These are phyloP conservation scores for Coemansia sp. DNA, from an alignment of 192 early-diverging fungal genomes.

Conservation along the genomic window DNA sequence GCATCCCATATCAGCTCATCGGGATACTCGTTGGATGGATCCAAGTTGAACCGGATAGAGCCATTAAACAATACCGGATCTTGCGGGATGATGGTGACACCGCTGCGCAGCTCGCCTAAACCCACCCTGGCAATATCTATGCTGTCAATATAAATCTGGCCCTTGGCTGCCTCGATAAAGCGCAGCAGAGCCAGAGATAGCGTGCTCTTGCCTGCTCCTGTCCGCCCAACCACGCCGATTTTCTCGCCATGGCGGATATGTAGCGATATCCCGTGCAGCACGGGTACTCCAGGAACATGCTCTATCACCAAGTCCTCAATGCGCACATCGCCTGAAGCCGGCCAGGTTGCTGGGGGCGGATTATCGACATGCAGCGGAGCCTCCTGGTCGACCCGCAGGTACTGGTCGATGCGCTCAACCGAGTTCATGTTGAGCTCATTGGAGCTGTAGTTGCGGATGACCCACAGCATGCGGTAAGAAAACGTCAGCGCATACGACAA, in stretches of 20 bases:
- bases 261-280: conserved; percentile 78
- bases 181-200: conserved; percentile 73
- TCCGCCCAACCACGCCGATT: conserved; percentile 89
- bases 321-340: conserved; percentile 57
- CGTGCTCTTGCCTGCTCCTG: conserved; percentile 80
- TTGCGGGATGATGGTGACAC: conserved; percentile 89
- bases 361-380: conserved; percentile 27
- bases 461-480: conserved; percentile 76
- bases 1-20: conserved; percentile 77
- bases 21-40: conserved; percentile 76
- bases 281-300: conserved; percentile 75
- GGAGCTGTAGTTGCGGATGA: conserved; percentile 73
- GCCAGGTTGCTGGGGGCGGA: conserved; percentile 38
- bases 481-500: conserved; percentile 85
- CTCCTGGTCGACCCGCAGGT: conserved; percentile 82
- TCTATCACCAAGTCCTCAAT: conserved; percentile 67
- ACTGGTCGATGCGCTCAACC: conserved; percentile 86
- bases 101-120: conserved; percentile 73
- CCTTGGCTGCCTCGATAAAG: conserved; percentile 70
- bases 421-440: conserved; percentile 88
- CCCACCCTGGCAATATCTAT: conserved; percentile 71
- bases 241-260: conserved; percentile 68
- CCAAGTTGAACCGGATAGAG: conserved; percentile 82
- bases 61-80: conserved; percentile 81
- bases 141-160: conserved; percentile 69